Percentiles rank a stretch among this genome's conserved stretches.
These are phyloP conservation scores for Aureobasidium pullulans DNA, from an alignment of 2,329 filamentous ascomycete genomes.

Conservation along the genomic window DNA sequence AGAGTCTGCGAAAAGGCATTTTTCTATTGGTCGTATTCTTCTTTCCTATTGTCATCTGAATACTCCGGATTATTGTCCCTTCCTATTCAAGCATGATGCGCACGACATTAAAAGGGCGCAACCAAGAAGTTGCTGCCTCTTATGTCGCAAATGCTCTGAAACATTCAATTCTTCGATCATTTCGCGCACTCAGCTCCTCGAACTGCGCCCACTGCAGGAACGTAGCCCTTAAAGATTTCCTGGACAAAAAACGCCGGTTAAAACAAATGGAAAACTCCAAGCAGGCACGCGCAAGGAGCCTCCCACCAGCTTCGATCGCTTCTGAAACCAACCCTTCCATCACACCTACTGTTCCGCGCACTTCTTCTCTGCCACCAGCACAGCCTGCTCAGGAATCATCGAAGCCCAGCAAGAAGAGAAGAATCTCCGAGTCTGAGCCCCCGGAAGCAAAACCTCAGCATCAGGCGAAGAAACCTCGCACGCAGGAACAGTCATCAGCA, in stretches of 20 bases:
- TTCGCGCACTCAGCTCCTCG: slow-evolving; percentile 4
- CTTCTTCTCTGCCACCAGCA: not conserved
- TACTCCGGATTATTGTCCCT: not conserved
- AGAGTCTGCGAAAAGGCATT: not conserved
- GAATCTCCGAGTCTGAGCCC: slow-evolving; percentile 16
- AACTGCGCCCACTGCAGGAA: slow-evolving; percentile 12
- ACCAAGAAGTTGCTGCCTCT: slow-evolving; percentile 10
- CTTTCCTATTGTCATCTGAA: not conserved
- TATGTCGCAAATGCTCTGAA: slow-evolving; percentile 4
- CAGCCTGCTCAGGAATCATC: not conserved
- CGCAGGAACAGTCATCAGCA: not conserved
- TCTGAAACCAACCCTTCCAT: too few species aligned
- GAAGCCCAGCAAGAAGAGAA: slow-evolving; percentile 14
- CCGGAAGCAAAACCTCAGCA: not conserved
- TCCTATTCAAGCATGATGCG: not conserved
- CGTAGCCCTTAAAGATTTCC: not conserved
- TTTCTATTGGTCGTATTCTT: not conserved
- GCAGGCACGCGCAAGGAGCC: not conserved
- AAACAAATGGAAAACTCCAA: not conserved
- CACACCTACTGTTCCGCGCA: not conserved
- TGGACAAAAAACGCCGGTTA: slow-evolving; percentile 6
- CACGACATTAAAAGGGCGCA: slow-evolving; percentile 9
- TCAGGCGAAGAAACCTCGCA: slow-evolving; percentile 1
- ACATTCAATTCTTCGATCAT: not conserved
- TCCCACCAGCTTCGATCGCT: not conserved